Conservation (phyloP, 306 rosid species). For the Abrus pulchellus region DNA sequence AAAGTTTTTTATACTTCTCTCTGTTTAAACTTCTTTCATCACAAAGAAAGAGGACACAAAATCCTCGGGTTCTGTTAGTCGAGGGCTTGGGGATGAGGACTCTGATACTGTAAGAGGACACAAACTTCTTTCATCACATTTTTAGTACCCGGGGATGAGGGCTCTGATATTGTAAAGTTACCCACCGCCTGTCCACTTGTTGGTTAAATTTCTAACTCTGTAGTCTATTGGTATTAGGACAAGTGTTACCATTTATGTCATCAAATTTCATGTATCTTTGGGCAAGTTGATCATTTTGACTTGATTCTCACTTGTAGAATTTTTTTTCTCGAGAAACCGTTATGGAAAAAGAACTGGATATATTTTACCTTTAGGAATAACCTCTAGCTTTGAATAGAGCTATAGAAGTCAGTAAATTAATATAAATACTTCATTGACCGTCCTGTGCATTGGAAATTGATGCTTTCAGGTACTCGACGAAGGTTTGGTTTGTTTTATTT, state of each 20-base stretch:
- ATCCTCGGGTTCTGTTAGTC: neutral
- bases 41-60: neutral
- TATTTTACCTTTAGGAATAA: conserved; percentile 28
- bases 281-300: conserved; percentile 21
- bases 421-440: conserved; percentile 32
- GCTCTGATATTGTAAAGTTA: conserved; percentile 29
- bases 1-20: conserved; percentile 10
- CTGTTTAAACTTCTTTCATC: neutral
- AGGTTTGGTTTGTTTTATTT: conserved; percentile 35
- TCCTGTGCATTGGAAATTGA: conserved; percentile 14
- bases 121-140: neutral
- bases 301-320: conserved; percentile 29
- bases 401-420: conserved; percentile 7
- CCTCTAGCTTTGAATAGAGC: neutral
- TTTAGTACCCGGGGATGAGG: neutral
- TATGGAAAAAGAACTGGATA: neutral
- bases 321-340: conserved; percentile 18
- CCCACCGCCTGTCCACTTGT: neutral
- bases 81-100: too few species aligned
- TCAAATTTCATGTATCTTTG: conserved; percentile 36
- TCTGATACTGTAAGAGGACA: too few species aligned
- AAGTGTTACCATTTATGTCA: conserved; percentile 17
- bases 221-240: conserved; percentile 23
- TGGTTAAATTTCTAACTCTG: conserved; percentile 17
- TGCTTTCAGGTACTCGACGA: conserved; percentile 46